Conservation (phyloP, 1,284 basidiomycete genomes). For the Pseudozyma thailandica region DNA sequence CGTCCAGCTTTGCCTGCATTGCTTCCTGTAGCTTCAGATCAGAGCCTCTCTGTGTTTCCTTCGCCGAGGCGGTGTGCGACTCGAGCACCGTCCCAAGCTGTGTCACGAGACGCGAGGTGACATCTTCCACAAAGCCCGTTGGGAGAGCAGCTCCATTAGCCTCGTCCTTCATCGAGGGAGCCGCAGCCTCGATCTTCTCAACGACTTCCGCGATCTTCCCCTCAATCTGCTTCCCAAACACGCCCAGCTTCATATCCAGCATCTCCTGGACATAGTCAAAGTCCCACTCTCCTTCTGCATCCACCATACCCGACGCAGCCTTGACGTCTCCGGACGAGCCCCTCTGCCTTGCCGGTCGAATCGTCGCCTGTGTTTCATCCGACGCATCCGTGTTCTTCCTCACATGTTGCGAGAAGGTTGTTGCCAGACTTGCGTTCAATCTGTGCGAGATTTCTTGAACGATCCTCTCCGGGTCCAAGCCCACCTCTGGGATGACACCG, state of each 20-base stretch:
- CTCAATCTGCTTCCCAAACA: conserved; percentile 47
- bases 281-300: conserved; percentile 52
- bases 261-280: conserved; percentile 60
- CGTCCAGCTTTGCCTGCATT: conserved; percentile 41
- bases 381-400: conserved; percentile 28
- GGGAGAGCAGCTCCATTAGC: background rate
- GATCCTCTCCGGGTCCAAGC: conserved; percentile 28
- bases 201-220: conserved; percentile 28
- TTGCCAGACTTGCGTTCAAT: conserved; percentile 23
- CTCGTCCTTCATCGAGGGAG: background rate
- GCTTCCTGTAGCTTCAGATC: conserved; percentile 16
- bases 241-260: conserved; percentile 47
- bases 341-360: conserved; percentile 14
- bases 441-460: conserved; percentile 29
- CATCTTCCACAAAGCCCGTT: conserved; percentile 12
- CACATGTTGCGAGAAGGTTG: conserved; percentile 12
- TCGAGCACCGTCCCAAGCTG: conserved; percentile 16
- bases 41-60: conserved; percentile 3
- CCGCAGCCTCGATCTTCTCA: conserved; percentile 19
- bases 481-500: background rate
- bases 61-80: conserved; percentile 6
- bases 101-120: conserved; percentile 12
- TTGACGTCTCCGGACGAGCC: conserved; percentile 17
- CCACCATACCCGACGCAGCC: conserved; percentile 14
- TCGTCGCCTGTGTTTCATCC: conserved; percentile 50